Base-by-base conservation (phyloP, 495 filamentous ascomycete genomes). In the Penicillium nucicola region DNA sequence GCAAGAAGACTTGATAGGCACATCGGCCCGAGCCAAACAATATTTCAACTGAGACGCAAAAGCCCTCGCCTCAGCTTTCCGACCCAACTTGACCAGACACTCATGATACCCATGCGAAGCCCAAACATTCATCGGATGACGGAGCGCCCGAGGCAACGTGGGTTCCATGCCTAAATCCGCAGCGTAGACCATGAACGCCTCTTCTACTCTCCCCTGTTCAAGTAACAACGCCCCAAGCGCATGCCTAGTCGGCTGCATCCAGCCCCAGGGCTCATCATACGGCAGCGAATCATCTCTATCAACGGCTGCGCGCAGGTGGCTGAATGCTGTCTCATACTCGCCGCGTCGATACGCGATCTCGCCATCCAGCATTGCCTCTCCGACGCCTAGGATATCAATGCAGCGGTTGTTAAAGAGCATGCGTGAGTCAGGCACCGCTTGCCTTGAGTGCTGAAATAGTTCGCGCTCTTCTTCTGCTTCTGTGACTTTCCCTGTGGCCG, bases 181-280 rank as follows among this genome's bases (percentile, higher is more conserved):
- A 4, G 67, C 63, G 43, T 87, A 88, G 4, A 82, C 74, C 0
- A 62, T 64, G 10, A 72, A 50, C 0, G 84, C 84, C 44, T 85
- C 71, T 22, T 78, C 66, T 7, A 81, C 69, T 1, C 69, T 70
- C 3, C 74, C 77, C 48, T 87, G 84, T 47, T 88, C 85, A 0
- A 84, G 59, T 15, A 84, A 63, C 1, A 88, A 67, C 4, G 84
- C 84, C 0, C 79, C 84, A 35, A 82, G 79, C 3, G 84, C 83
- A 64, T 88, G 85, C 4, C 83, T 67, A 1, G 82, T 76, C 0
- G 85, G 83, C 52, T 84, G 78, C 83, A 86, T 85, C 83, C 82
- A 85, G 2, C 80, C 80, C 83, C 84, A 87, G 0, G 85, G 85
- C 62, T 88, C 85, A 49, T 83, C 79, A 47, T 84, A 88, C 0